Percentiles rank a stretch among this genome's conserved stretches.
Conservation (phyloP, 208 protist genomes). For the Herpetomonas samuelpessoai region DNA sequence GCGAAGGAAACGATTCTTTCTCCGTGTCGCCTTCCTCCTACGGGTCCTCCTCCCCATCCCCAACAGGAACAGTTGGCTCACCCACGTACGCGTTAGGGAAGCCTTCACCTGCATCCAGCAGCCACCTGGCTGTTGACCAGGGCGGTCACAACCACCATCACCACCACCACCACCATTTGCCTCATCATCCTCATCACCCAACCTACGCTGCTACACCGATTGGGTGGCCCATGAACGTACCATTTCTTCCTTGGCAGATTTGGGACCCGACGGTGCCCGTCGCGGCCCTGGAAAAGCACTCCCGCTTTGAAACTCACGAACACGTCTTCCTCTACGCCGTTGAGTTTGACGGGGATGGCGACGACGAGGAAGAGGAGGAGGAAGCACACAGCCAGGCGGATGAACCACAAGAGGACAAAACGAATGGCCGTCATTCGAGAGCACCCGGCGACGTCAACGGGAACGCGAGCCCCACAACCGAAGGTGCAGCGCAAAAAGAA, state of each 20-base stretch:
- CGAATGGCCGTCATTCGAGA: too few relatives aligned
- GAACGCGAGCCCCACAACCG: neutral
- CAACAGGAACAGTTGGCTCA: too few relatives aligned
- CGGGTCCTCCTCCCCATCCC: too few relatives aligned
- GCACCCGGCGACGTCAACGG: neutral
- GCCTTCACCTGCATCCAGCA: too few relatives aligned
- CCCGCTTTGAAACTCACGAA: conserved; percentile 65
- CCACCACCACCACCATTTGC: too few relatives aligned
- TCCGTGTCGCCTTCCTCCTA: too few relatives aligned
- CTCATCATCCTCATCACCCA: neutral
- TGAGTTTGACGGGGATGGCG: conserved; percentile 13
- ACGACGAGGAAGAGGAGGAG: conserved; percentile 18
- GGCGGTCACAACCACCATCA: too few relatives aligned
- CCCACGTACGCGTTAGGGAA: too few relatives aligned
- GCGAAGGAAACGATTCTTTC: too few relatives aligned
- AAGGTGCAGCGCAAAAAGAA: too few relatives aligned
- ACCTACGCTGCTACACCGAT: conserved; percentile 34
- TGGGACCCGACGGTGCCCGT: conserved; percentile 82
- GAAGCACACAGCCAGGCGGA: conserved; percentile 2
- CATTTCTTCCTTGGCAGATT: conserved; percentile 86
- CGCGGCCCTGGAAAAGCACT: conserved; percentile 46
- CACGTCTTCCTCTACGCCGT: conserved; percentile 77
- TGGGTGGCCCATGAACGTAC: conserved; percentile 83
- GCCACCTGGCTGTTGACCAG: too few relatives aligned
- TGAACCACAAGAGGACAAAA: too few relatives aligned